Base-by-base conservation (phyloP, 73 alveolate species). In the Paramecium sexaurelia region DNA sequence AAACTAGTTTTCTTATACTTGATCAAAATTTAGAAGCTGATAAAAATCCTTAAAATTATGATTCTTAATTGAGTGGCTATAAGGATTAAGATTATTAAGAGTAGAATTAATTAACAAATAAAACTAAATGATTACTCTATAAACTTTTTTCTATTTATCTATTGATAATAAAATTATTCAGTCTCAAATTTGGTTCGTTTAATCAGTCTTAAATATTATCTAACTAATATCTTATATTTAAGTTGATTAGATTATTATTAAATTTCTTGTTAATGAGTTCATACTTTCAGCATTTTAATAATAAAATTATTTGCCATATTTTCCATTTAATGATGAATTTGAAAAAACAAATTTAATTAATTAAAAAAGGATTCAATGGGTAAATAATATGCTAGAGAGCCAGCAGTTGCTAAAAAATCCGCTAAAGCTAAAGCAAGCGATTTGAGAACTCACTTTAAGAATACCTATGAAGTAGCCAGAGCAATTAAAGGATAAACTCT, bases 401-500 rank as follows among this genome's bases (percentile, higher is more conserved):
- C 98, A 66, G 95, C 97, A 36, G 97, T 92, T 47, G 92, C 95
- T 33, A 92, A 97, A 55, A 96, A 92, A 85, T 92, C 98, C 32
- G 97, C 97, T 73, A 97, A 94, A 92, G 94, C 98, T 82, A 96
- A 94, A 92, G 99, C 95, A 55, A 75, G 93, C 45, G 99, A 97
- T 93, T 92, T 97, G 84, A 97, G 99, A 91, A 95, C 95, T 61
- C 98, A 96, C 92, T 97, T 92, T 97, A 97, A 97, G 96, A 97
- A 97, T 94, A 96, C 99, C 67, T 97, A 92, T 85, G 99, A 97
- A 75, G 98, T 96, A 33, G 99, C 96, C 26, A 85, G 94, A 92
- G 98, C 99, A 68, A 92, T 98, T 91, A 96, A 96, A 92, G 99
- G 99, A 87, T 93, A 93, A 99, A 86, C 93, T 56, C 93, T 98